Base-by-base conservation (phyloP, 345 rosid species). In the Eucalyptus regnans region DNA sequence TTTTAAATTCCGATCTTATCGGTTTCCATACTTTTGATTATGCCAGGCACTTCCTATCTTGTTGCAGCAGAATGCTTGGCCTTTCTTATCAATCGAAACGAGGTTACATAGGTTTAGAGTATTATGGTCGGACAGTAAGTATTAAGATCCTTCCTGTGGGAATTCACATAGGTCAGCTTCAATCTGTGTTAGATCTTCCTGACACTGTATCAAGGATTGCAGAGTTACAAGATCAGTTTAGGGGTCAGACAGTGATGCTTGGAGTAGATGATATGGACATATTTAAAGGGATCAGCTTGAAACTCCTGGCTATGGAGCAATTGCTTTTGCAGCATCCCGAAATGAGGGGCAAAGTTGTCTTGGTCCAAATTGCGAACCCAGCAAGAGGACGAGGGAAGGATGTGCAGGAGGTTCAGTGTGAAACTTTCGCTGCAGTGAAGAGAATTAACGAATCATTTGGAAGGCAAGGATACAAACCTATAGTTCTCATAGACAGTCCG, bases 181-280 rank as follows among this genome's bases (percentile, higher is more conserved):
- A 95, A 85, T 94, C 96, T 1, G 95, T 96, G 43, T 88, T 97
- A 51, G 91, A 95, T 92, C 96, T 96, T 86, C 94, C 97, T 0
- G 97, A 97, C 92, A 96, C 99, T 37, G 95, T 91, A 86, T 89
- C 92, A 37, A 96, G 93, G 93, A 95, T 96, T 87, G 91, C 94
- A 33, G 94, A 96, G 93, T 93, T 97, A 11, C 93, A 89, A 83
- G 93, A 94, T 60, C 96, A 87, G 92, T 97, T 96, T 91, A 89
- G 87, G 89, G 92, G 92, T 89, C 94, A 93, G 88, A 95, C 93
- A 46, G 96, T 97, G 68, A 86, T 97, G 93, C 97, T 97, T 3
- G 98, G 99, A 71, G 99, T 97, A 0, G 99, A 97, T 91, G 99
- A 97, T 91, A 97, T 97, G 99, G 99, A 97, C 93, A 95, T 97